Evolutionary conservation across 148 eudicot genomes (phyloP), one percentile per base, ranked within the genome.

Genomic region (Chenopodium suecicum): DNA sequence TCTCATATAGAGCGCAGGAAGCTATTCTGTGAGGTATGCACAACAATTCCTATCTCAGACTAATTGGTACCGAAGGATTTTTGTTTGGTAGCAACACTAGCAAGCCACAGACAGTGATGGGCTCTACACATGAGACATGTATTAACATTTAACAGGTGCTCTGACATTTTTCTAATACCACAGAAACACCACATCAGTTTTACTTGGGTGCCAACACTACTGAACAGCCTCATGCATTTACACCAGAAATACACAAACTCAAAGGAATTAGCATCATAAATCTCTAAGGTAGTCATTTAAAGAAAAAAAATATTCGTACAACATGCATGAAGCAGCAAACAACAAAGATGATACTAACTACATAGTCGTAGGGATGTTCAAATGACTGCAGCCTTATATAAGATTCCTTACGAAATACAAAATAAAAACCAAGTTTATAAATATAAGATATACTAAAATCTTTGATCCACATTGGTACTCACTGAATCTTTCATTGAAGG

Each of bases 401-500:
- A 6, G n/a, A 19, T 32, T 37, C 2, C 17, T 34, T 70, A 10
- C 73, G 1, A 20, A 34, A n/a, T 9, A 67, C 29, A 62, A 22
- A 29, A 73, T 41, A 62, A 10, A 32, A 3, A 62, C 2, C 1
- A 37, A 44, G n/a, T 71, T 54, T 58, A 72, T 29, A 37, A 41
- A 27, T 27, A 29, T 10, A 23, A 52, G n/a, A 27, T 27, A 29
- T 10, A 23, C 32, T 31, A 1, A 69, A 34, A 34, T 56, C 27
- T 72, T 68, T 46, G 19, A 64, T 63, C 63, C 73, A 48, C 32
- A 73, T 73, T 50, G 25, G 37, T 66, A 46, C 83, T 74, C 25
- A 81, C 73, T 58, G 63, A 65, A 65, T 75, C 74, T 32, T 74
- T 44, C 41, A 34, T 31, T 14, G 66, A 16, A 22, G 62, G 66